Base-by-base conservation (phyloP, 805 yeast genomes). In the Komagataella phaffii region DNA sequence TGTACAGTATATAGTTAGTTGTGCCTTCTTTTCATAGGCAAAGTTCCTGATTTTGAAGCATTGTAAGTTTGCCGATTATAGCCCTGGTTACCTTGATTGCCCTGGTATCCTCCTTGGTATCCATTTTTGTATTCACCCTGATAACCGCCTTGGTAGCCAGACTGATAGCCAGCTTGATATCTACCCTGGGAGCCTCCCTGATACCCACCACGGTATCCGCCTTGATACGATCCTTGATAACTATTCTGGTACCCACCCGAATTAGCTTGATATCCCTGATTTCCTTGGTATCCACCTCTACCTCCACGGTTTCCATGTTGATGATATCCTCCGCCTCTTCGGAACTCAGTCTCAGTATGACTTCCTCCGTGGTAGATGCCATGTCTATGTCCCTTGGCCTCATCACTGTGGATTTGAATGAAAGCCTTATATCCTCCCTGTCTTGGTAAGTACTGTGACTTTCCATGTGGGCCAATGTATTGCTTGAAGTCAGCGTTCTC, bases 351-450 rank as follows among this genome's bases (percentile, higher is more conserved):
- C 57, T 56, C 30, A 8, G 14, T 30, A 30, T 30, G 40, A 30
- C 40, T 30, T 30, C 40, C 40, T 21, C 50, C 45, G 12, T 48
- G 49, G 7, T 53, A 52, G 8, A 17, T 12, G 30, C 47, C 45
- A 23, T 46, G 52, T 47, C 23, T 49, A 50, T 48, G 46, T 23
- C 48, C 40, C 45, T 54, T 51, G 47, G 55, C 51, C 53, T 67
- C 64, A 54, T 59, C 58, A 49, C 58, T 58, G 57, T 56, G 64
- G 64, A 64, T 63, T 54, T 59, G 60, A 19, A 75, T 58, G 53
- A 74, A 75, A 10, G 74, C 66, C 54, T 73, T 71, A 56, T 71
- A 77, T 3, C 82, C 81, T 49, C 82, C 82, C 44, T 66, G 67
- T 52, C 82, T 67, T 24, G 72, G 65, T n/a, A 66, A 59, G 56